Evolutionary conservation across 2,329 filamentous ascomycete species (phyloP), one percentile per base, ranked within the genome.

Genomic region (Arthrobotrys conoides): DNA sequence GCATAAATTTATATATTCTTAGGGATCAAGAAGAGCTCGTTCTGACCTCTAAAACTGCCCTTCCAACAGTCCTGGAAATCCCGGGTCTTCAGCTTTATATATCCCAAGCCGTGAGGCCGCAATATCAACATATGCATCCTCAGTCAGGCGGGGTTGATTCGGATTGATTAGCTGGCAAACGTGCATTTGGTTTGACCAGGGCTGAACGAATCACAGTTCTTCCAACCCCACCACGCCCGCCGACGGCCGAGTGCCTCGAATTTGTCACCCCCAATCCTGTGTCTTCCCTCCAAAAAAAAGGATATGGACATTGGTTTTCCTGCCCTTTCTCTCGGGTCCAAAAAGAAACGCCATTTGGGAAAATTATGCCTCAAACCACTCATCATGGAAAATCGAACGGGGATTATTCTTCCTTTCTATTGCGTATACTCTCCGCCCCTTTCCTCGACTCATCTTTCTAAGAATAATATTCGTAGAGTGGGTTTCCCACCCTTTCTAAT

Each of bases 151-250:
- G 71, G 71, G 71, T 64, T 75, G 53, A 18, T 59, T 61, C 49
- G 70, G 70, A 73, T 73, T 73, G 70, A 75, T 75, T 75, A 67
- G 71, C 71, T 75, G 71, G 71, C 71, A 14, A 67, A 44, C 10
- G 24, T 66, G 70, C 70, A 67, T 73, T 27, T 44, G 66, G 53
- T 53, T 61, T n/a, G 53, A 70, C 66, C 46, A 44, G 66, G 66
- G 68, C 70, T 73, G 71, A 61, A 68, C 71, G 63, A 68, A 75
- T 75, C 64, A 69, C 64, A 68, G 64, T 49, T 46, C 16, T 59
- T 38, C 53, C 65, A 69, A 70, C 72, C 72, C 72, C 72, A 76
- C 72, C 72, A 76, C 24, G 57, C 33, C 72, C 46, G 64, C 65
- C 65, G 65, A 70, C 69, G 44, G 44, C 44, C 44, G 44, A 46